phyloP scores from a whole-genome alignment of 2,329 filamentous ascomycete species.

The Colletotrichum falcatum region DNA sequence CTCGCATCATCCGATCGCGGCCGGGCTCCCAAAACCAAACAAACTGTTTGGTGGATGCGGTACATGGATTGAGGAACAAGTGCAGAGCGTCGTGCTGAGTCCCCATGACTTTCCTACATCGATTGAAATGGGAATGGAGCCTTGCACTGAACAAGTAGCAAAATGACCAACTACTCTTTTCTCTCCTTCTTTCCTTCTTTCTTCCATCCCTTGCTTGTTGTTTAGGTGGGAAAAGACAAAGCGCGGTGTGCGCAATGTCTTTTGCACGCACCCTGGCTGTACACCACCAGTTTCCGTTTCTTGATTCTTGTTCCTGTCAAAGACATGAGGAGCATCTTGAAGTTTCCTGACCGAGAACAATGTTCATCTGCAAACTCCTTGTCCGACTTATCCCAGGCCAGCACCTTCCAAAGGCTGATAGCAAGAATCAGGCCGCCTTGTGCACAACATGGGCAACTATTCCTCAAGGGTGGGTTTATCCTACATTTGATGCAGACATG shows the following conservation, averaged over 20 bases:
- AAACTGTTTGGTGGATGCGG: neutral
- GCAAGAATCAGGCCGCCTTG: neutral
- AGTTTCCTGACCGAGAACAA: neutral
- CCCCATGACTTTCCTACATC: too few relatives aligned
- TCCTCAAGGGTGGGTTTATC: neutral
- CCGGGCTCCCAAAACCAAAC: neutral
- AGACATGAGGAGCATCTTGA: neutral
- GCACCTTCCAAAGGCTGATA: neutral
- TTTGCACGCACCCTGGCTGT: neutral
- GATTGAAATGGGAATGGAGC: too few relatives aligned
- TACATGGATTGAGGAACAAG: neutral
- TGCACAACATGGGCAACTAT: neutral
- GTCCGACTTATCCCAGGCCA: neutral
- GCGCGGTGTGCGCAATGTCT: slow-evolving; percentile 15
- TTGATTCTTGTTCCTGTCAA: neutral
- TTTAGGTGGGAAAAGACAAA: slow-evolving; percentile 10
- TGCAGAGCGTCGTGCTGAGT: neutral
- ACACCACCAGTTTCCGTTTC: neutral
- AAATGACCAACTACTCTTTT: too few relatives aligned
- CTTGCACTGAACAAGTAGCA: too few relatives aligned
- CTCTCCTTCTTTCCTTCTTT: neutral
- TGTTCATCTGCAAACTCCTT: neutral
- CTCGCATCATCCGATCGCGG: neutral
- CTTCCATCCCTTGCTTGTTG: neutral
- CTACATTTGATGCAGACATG: too few relatives aligned